phyloP scores from a whole-genome alignment of 2,329 filamentous ascomycete species.

The Aspergillus sp. region DNA sequence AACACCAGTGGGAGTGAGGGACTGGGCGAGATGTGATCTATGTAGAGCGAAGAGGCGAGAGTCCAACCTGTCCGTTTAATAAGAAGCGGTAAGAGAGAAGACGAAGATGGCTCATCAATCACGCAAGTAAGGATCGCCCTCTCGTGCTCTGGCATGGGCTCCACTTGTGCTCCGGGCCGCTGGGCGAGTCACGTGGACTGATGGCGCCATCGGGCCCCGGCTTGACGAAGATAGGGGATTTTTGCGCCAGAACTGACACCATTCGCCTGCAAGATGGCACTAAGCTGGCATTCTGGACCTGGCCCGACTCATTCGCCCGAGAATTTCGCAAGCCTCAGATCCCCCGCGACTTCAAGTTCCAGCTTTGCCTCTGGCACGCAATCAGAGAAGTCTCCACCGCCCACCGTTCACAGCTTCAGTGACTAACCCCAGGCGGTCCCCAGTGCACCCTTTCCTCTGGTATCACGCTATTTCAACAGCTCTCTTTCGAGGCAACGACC shows the following conservation, averaged over 20 bases:
- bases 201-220: conserved; percentile 21
- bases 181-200: conserved; percentile 19
- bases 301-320: not conserved
- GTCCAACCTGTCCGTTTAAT: not conserved
- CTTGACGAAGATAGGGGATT: conserved; percentile 15
- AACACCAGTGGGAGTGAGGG: not conserved
- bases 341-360: not conserved
- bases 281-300: not conserved
- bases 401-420: not conserved
- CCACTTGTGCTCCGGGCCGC: not conserved
- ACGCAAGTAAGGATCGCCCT: conserved; percentile 19
- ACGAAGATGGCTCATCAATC: conserved; percentile 14
- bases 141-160: conserved; percentile 10
- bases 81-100: not conserved
- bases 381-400: not conserved
- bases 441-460: not conserved
- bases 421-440: not conserved
- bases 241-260: conserved; percentile 4
- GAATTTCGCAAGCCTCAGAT: not conserved
- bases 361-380: not conserved
- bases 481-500: not conserved
- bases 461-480: not conserved
- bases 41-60: not conserved
- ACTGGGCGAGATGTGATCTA: not conserved
- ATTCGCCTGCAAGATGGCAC: conserved; percentile 17